Conservation (phyloP, 1,284 basidiomycete genomes). For the Cerioporus squamosus region DNA sequence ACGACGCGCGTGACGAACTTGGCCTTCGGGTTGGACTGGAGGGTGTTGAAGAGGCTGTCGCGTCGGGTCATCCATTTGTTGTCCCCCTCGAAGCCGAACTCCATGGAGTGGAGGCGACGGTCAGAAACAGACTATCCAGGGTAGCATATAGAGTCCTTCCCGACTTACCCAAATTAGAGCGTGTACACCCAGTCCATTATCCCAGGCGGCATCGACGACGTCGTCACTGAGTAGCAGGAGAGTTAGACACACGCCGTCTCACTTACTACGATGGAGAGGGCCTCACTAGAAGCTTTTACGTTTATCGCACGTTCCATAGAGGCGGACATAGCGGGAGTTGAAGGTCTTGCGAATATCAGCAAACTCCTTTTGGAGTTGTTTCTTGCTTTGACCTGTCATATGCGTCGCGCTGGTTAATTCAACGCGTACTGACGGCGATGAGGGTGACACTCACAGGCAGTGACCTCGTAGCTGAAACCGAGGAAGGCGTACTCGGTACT, state of each 20-base stretch:
- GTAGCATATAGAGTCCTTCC: too few species aligned
- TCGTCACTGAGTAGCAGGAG: slow-evolving; percentile 48
- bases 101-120: neutral
- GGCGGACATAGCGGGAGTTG: slow-evolving; percentile 69
- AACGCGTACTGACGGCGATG: neutral
- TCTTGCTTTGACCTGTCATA: slow-evolving; percentile 36
- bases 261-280: neutral
- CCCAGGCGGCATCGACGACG: slow-evolving; percentile 74
- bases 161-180: slow-evolving; percentile 70
- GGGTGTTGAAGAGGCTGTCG: slow-evolving; percentile 53
- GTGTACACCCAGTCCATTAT: slow-evolving; percentile 70
- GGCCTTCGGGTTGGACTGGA: slow-evolving; percentile 66
- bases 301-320: slow-evolving; percentile 73
- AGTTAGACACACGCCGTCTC: neutral
- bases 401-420: neutral
- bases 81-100: slow-evolving; percentile 68
- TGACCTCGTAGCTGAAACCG: slow-evolving; percentile 75
- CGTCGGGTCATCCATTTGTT: slow-evolving; percentile 61
- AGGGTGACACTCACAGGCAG: slow-evolving; percentile 33
- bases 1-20: slow-evolving; percentile 69
- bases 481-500: slow-evolving; percentile 71
- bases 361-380: slow-evolving; percentile 62
- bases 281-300: slow-evolving; percentile 65
- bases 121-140: neutral
- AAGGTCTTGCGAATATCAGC: slow-evolving; percentile 62